Evolutionary conservation across 2,329 filamentous ascomycete genomes (phyloP), one percentile per base, ranked within the genome.

Genomic region (Botrytis hyacinthi): DNA sequence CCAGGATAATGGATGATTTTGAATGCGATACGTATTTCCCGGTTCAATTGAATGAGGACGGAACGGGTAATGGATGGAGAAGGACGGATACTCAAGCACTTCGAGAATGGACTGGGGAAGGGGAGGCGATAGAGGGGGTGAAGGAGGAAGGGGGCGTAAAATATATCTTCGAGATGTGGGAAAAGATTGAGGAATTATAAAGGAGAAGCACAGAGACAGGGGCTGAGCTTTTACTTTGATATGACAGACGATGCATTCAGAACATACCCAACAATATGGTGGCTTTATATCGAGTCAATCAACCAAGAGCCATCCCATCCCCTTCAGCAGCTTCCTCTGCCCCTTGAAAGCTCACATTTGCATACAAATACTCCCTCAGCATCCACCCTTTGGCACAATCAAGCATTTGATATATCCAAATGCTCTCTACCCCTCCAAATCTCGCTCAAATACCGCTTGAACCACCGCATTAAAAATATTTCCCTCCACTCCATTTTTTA

Each of bases 21-120:
- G 91, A 92, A 73, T 95, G 92, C 80, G 93, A 96, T 81, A 91
- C 91, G 0, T 89, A 89, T 78, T 95, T 97, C 78, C 88, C 90
- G 1, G 80, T 92, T n/a, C 81, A 83, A 68, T 79, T 93, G 73
- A 81, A 79, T 2, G 80, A 81, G 61, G 80, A 77, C 74, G 74
- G 76, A 26, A 74, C 59, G 7, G 74, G 75, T 48, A 80, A 83
- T 20, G 80, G 83, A 18, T 94, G 92, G 93, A 82, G 76, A 75
- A 86, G 84, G 80, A 85, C 76, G 70, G 83, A 82, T 3, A 86
- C 86, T 74, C 83, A 83, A 57, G 87, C 88, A 77, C 80, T 94
- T 78, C 85, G 88, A 79, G 82, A 78, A 12, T 95, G 90, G 86
- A 88, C 89, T 3, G 92, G 92, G 0, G 91, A 94, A 82, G 84